Evolutionary conservation across 2,329 filamentous ascomycete genomes (phyloP).

Genomic region (Grosmannia serpens): DNA sequence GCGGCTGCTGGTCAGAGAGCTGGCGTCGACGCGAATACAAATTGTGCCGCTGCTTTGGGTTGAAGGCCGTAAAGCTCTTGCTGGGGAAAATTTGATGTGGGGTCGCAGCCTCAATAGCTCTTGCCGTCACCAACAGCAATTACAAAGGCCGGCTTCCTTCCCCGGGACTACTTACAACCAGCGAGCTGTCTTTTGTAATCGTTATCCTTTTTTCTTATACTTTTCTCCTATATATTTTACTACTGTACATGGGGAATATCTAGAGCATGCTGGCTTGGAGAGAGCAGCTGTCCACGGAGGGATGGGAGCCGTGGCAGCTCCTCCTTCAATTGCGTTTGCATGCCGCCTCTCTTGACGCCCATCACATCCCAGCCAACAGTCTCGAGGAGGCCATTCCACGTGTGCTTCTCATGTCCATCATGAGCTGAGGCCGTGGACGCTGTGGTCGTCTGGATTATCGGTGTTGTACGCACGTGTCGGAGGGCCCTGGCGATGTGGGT

Average conservation of each 20-base stretch:
- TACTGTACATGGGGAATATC: background rate
- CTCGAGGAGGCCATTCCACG: background rate
- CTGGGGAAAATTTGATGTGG: slow-evolving; percentile 5
- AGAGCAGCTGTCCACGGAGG: too few relatives aligned
- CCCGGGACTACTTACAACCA: too few relatives aligned
- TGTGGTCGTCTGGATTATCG: too few relatives aligned
- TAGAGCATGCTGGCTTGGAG: background rate
- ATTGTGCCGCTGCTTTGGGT: background rate
- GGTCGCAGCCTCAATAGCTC: slow-evolving; percentile 4
- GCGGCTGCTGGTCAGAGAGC: background rate
- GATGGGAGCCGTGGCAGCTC: background rate
- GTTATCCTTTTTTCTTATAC: background rate
- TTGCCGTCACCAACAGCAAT: background rate
- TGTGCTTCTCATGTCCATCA: background rate
- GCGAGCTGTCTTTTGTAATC: background rate
- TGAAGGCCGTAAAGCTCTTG: background rate
- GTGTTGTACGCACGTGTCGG: too few relatives aligned
- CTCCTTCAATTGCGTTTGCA: background rate
- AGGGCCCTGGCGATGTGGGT: background rate
- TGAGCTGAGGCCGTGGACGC: background rate
- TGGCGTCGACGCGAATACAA: background rate
- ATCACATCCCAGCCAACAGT: too few relatives aligned
- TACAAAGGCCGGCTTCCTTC: too few relatives aligned
- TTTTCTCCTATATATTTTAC: background rate
- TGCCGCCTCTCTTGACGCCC: background rate